Percentiles rank a stretch among this genome's conserved stretches.
phyloP scores from a whole-genome alignment of 352 stramenopile species.

The Hyaloperonospora brassicae region DNA sequence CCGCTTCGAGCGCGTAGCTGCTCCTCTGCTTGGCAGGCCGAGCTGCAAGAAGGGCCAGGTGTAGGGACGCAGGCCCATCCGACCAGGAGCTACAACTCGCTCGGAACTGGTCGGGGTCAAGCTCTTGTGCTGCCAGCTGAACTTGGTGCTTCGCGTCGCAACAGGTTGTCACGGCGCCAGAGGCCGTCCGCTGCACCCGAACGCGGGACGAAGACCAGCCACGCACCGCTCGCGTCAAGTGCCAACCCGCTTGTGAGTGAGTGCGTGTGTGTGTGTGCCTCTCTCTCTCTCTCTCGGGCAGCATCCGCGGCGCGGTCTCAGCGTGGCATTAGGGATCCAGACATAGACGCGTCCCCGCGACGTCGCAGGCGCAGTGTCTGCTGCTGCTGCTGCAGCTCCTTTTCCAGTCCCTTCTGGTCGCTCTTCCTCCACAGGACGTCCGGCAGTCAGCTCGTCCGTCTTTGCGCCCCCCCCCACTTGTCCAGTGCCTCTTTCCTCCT shows the following conservation, averaged over 20 bases:
- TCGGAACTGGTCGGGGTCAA: no score
- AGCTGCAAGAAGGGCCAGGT: no score
- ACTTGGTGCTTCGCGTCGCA: constrained; percentile 1
- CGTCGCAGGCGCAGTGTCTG: constrained; percentile 21
- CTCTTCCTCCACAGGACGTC: not conserved
- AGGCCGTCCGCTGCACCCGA: constrained; percentile 7
- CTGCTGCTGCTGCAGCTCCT: constrained; percentile 7
- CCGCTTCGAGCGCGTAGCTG: no score
- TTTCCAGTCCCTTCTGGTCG: constrained; percentile 4
- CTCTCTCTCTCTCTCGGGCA: not conserved
- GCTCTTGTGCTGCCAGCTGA: no score
- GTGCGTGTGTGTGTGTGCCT: no score
- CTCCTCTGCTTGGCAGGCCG: no score
- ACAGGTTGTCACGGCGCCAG: not conserved
- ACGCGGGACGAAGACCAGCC: constrained; percentile 1
- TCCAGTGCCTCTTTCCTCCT: no score
- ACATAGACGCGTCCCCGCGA: constrained; percentile 16
- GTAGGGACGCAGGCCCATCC: no score
- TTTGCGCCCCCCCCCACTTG: no score
- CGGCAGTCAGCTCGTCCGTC: no score
- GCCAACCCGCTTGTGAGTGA: constrained; percentile 1
- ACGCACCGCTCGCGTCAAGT: not conserved
- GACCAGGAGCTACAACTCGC: no score
- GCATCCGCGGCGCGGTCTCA: constrained; percentile 2
- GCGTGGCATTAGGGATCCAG: constrained; percentile 16